Evolutionary conservation across 176 grass and related monocot species (phyloP).

Genomic region (Oropetium thomaeum): DNA sequence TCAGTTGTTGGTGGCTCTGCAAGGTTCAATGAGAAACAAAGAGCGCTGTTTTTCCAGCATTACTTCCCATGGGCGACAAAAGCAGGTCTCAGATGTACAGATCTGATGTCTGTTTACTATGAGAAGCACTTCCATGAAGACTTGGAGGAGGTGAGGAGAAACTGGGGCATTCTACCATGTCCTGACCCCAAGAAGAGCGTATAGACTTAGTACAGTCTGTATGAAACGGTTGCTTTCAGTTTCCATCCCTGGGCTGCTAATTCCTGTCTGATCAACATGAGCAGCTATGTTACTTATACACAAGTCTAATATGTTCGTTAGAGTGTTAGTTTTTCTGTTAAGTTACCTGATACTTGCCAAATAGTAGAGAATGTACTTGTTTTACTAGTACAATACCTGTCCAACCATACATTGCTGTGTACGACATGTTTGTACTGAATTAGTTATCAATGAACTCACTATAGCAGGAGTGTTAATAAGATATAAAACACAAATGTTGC

Average conservation of each 20-base stretch:
- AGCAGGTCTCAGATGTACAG: constrained; percentile 55
- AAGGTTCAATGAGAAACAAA: constrained; percentile 79
- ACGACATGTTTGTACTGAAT: no score
- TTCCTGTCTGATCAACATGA: not conserved
- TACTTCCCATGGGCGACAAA: constrained; percentile 78
- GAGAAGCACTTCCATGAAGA: constrained; percentile 93
- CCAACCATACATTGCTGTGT: no score
- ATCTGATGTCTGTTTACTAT: constrained; percentile 92
- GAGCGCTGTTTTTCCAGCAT: constrained; percentile 66
- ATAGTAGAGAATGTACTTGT: no score
- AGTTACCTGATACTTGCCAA: no score
- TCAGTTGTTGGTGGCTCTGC: constrained; percentile 76
- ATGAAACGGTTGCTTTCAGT: not conserved
- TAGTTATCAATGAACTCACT: no score
- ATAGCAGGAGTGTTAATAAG: no score
- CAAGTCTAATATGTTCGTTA: not conserved
- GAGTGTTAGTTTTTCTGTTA: no score
- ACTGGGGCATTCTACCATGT: constrained; percentile 71
- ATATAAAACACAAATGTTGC: no score
- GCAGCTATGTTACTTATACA: not conserved
- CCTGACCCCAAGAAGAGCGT: constrained; percentile 34
- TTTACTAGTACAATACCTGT: no score
- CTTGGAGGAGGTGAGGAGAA: constrained; percentile 65
- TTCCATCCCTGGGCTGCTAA: constrained; percentile 3
- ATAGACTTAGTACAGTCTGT: constrained; percentile 29